phyloP scores from a whole-genome alignment of 163 green algal genomes.

The Scenedesmus sp. region DNA sequence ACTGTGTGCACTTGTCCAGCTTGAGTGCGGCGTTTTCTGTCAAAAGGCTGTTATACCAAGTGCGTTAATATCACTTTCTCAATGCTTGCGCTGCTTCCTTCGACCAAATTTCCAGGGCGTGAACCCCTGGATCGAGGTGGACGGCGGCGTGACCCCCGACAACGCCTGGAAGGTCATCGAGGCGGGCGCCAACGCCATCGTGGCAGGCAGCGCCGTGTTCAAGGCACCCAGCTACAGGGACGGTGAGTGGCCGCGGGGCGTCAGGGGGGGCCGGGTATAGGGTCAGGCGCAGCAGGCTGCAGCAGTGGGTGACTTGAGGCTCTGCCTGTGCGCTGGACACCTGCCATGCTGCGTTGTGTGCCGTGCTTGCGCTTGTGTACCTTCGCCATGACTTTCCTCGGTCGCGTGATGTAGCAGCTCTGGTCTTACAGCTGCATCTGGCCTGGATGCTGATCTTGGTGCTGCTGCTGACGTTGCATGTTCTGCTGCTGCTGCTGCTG shows the following conservation, averaged over 20 bases:
- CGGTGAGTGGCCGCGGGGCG: constrained; percentile 60
- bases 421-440: background rate
- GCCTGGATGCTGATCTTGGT: background rate
- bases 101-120: constrained; percentile 70
- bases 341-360: no score
- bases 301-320: no score
- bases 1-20: no score
- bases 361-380: no score
- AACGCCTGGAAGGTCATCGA: constrained; percentile 99
- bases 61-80: no score
- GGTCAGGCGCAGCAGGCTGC: background rate
- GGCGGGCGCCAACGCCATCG: constrained; percentile 96
- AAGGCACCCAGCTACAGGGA: constrained; percentile 88
- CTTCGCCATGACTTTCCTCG: background rate
- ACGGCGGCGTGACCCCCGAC: constrained; percentile 94
- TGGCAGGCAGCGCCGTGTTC: constrained; percentile 97
- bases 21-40: no score
- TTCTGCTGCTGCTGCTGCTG: background rate
- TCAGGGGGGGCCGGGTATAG: background rate
- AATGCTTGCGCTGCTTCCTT: background rate
- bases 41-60: no score
- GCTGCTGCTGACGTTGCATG: background rate
- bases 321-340: background rate
- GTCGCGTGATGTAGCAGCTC: background rate
- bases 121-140: constrained; percentile 99